Evolutionary conservation across 441 rosid species (phyloP), one percentile per base, ranked within the genome.

Genomic region (Erodium texanum): DNA sequence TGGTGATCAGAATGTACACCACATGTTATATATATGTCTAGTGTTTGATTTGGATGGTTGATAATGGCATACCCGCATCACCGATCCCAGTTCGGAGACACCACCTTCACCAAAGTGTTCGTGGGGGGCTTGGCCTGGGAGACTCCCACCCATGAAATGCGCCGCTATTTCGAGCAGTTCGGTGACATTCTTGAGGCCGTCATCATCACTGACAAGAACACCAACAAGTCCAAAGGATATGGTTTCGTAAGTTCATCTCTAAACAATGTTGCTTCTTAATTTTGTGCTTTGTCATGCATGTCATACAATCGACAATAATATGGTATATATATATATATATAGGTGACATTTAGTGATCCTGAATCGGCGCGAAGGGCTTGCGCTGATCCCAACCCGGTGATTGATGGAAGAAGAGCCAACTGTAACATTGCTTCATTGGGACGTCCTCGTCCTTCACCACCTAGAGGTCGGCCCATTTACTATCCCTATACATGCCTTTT

Each of bases 51-150:
- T 34, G 38, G 38, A 8, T 34, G 38, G 38, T 62, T 45, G 36
- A 38, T 7, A 52, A 86, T 86, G 89, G 86, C 84, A 64, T 67
- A 74, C 68, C 85, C 86, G 38, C 79, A 82, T 74, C 81, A 90
- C 83, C 95, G 96, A 72, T 89, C 97, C 43, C 95, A 84, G 81
- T 93, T 90, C 38, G 97, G 98, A 24, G 97, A 90, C 84, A 89
- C 97, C 22, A 93, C 96, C 18, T 68, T 81, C 29, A 90, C 96
- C 14, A 93, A 93, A 80, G 89, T 93, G 62, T 93, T 93, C 64
- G 93, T 93, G 24, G 98, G 97, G 36, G 98, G 98, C 1, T 79
- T 93, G 62, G 96, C 97, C 24, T 93, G 98, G 98, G 98, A 93
- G 85, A 90, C 97, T 41, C 97, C 88, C 0, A 84, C 96, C 1